These are phyloP conservation scores for Mortierella sp. DNA, from an alignment of 371 early-diverging fungal genomes.

Conservation along the genomic window DNA sequence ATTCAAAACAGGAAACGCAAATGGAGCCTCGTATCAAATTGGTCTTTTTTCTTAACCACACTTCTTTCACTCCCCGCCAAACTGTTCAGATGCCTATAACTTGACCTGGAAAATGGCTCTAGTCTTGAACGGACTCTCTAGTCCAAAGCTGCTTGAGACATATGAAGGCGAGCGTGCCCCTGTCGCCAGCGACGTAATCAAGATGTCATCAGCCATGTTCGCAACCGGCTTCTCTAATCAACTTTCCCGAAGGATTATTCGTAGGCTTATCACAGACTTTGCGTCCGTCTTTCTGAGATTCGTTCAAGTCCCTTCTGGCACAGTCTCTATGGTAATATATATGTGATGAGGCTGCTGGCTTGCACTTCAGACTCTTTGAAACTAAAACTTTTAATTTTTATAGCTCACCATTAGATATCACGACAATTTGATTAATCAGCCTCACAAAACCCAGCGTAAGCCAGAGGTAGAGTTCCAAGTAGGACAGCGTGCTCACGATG, in stretches of 20 bases:
- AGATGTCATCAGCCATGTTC: conserved; percentile 43
- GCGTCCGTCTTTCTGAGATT: conserved; percentile 21
- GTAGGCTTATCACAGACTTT: conserved; percentile 22
- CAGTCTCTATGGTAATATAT: conserved; percentile 39
- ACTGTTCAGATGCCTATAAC: conserved; percentile 35
- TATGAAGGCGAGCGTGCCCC: conserved; percentile 49
- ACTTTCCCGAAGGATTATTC: conserved; percentile 6
- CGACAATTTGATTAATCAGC: conserved; percentile 37
- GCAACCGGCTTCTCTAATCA: conserved; percentile 31
- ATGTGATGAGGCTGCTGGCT: too few species aligned
- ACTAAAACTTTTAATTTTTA: not conserved
- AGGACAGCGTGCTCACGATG: conserved; percentile 54
- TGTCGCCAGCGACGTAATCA: conserved; percentile 43
- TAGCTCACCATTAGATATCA: conserved; percentile 37
- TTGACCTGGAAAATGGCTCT: conserved; percentile 48
- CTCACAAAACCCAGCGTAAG: conserved; percentile 29
- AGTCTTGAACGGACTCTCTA: conserved; percentile 25
- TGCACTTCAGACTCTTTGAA: too few species aligned
- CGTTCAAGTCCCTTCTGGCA: conserved; percentile 22
- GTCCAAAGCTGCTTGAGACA: conserved; percentile 29
- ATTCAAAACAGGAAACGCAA: not conserved
- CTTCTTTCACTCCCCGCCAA: not conserved
- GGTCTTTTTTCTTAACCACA: not conserved
- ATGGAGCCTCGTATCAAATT: too few species aligned
- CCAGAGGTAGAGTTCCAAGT: conserved; percentile 31